Conservation (phyloP, 805 yeast species). For the Spathaspora girioi region DNA sequence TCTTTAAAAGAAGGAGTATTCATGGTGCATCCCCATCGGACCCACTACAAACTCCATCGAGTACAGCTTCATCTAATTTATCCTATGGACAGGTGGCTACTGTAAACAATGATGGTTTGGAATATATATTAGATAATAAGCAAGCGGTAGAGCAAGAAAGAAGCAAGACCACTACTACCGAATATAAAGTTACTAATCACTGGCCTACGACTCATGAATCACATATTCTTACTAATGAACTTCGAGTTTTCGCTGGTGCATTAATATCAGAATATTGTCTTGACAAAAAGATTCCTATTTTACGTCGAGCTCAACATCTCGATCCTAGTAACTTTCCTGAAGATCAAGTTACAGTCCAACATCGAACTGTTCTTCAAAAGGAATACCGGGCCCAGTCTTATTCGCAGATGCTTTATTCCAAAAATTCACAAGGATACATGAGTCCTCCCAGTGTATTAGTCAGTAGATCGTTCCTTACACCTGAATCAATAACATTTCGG, state of each 20-base stretch:
- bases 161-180: not conserved
- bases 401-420: conserved; percentile 33
- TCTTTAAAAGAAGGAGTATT: conserved; percentile 28
- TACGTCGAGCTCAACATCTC: conserved; percentile 16
- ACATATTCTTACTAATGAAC: conserved; percentile 23
- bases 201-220: conserved; percentile 6
- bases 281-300: conserved; percentile 13
- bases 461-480: conserved; percentile 29
- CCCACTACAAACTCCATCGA: conserved; percentile 6
- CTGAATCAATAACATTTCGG: conserved; percentile 11
- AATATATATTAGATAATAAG: not conserved
- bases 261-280: conserved; percentile 21
- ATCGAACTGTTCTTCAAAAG: conserved; percentile 34
- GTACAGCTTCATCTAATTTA: conserved; percentile 15
- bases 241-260: conserved; percentile 22
- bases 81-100: conserved; percentile 4
- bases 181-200: not conserved
- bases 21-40: conserved; percentile 22
- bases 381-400: conserved; percentile 31
- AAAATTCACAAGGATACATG: conserved; percentile 32
- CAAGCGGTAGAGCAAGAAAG: not conserved
- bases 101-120: not conserved
- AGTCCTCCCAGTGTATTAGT: conserved; percentile 30
- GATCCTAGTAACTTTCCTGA: conserved; percentile 2
- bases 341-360: conserved; percentile 29